phyloP scores from a whole-genome alignment of 192 early-diverging fungal genomes.

The Linnemannia zychae region DNA sequence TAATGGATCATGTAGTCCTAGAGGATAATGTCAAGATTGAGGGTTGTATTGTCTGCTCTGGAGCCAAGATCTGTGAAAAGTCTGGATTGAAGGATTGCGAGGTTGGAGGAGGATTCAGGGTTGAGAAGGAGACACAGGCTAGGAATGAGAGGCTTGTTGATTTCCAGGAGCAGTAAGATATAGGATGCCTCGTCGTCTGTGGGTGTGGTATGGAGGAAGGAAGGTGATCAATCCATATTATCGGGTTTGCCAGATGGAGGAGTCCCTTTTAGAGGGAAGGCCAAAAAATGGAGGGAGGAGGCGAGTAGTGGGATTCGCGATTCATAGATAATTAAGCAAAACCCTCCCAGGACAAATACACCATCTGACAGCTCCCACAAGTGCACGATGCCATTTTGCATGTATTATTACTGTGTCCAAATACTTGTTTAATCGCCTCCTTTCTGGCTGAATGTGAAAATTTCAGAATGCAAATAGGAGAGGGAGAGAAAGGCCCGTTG shows the following conservation, averaged over 20 bases:
- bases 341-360: too few species aligned
- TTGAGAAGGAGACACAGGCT: constrained; percentile 71
- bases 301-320: too few species aligned
- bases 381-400: neutral
- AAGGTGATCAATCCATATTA: too few species aligned
- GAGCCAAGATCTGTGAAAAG: constrained; percentile 82
- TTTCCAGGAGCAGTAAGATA: constrained; percentile 53
- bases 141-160: constrained; percentile 63
- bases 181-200: neutral
- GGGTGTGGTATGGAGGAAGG: too few species aligned
- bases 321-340: too few species aligned
- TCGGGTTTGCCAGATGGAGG: too few species aligned
- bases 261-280: too few species aligned
- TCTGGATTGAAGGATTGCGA: constrained; percentile 91
- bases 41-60: constrained; percentile 87
- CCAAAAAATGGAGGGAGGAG: too few species aligned
- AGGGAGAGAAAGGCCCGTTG: neutral
- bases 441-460: neutral
- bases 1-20: constrained; percentile 96
- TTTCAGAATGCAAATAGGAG: neutral
- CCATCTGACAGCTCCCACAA: neutral
- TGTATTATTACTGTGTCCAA: neutral
- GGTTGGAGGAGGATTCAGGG: constrained; percentile 74
- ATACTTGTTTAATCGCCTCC: neutral
- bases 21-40: constrained; percentile 94